Evolutionary conservation across 2,329 filamentous ascomycete genomes (phyloP), one percentile per base, ranked within the genome.

Genomic region (Phaeoacremonium minimum): DNA sequence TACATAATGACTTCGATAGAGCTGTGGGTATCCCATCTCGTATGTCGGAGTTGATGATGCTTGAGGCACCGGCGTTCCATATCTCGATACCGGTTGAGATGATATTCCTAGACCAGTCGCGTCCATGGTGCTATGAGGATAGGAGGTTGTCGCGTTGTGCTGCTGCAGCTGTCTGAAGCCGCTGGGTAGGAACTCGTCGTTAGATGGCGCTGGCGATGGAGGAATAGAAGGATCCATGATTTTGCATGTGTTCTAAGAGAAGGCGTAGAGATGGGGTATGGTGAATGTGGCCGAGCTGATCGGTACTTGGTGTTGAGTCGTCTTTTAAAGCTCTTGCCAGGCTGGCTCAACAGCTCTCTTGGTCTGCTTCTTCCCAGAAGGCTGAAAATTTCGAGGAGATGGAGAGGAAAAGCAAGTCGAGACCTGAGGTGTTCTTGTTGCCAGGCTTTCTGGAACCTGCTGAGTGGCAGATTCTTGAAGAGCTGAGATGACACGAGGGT

Each of bases 201-300:
- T 55, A 33, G 64, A 67, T 15, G 63, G 63, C 36, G 66, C 63
- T 40, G 73, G 71, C 15, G 72, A 73, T 30, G 62, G 64, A 22
- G 67, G 61, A 30, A 57, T 51, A 36, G 52, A 53, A 36, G 54
- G 59, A 41, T 58, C 60, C 67, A 71, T 60, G 39, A 26, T 26
- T 26, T 26, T 26, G 9, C 22, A n/a, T n/a, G n/a, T n/a, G n/a
- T n/a, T n/a, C n/a, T n/a, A n/a, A n/a, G n/a, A n/a, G n/a, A n/a
- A n/a, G n/a, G n/a, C n/a, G n/a, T n/a, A n/a, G n/a, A n/a, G n/a
- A n/a, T n/a, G n/a, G n/a, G n/a, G n/a, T n/a, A n/a, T n/a, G n/a
- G n/a, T n/a, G n/a, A n/a, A n/a, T n/a, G n/a, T n/a, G n/a, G n/a
- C n/a, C n/a, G n/a, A n/a, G n/a, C n/a, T n/a, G n/a, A n/a, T n/a